phyloP scores from a whole-genome alignment of 2,329 filamentous ascomycete genomes.

The Coniochaeta pulveracea region DNA sequence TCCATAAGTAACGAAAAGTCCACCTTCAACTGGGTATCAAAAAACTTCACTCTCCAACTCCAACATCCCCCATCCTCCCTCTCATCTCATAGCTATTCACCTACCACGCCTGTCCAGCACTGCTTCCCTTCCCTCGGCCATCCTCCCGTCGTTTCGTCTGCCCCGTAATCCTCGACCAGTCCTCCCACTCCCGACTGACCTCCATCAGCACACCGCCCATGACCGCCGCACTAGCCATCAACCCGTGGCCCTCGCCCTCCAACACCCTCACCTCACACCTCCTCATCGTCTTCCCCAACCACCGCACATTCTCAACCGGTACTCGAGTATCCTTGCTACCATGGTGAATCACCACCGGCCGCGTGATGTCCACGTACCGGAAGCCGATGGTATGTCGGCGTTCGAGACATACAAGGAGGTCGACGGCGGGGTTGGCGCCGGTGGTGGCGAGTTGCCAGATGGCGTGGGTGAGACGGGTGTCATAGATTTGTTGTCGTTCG shows the following conservation, averaged over 20 bases:
- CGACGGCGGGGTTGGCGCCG: constrained; percentile 86
- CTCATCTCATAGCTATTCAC: no score
- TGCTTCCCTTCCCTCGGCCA: not conserved
- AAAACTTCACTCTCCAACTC: no score
- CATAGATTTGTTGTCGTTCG: constrained; percentile 66
- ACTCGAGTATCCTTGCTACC: constrained; percentile 84
- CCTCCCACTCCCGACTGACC: constrained; percentile 88
- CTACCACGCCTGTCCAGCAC: constrained; percentile 2
- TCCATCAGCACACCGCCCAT: constrained; percentile 95
- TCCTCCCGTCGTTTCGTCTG: constrained; percentile 3
- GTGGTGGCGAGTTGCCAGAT: constrained; percentile 92
- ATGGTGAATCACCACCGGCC: constrained; percentile 87
- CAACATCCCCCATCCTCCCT: no score
- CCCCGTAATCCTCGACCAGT: constrained; percentile 58
- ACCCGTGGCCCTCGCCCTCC: constrained; percentile 82
- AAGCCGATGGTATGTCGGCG: constrained; percentile 87
- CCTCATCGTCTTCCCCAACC: constrained; percentile 90
- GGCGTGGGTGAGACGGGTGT: constrained; percentile 75
- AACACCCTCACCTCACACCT: constrained; percentile 84
- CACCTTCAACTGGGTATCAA: no score
- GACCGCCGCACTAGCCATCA: constrained; percentile 88
- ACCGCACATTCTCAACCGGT: constrained; percentile 87
- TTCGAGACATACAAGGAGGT: constrained; percentile 86
- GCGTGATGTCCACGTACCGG: constrained; percentile 89
- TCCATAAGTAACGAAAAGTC: no score